Evolutionary conservation across 306 rosid genomes (phyloP), one percentile per base, ranked within the genome.

Genomic region (Fragaria vesca): DNA sequence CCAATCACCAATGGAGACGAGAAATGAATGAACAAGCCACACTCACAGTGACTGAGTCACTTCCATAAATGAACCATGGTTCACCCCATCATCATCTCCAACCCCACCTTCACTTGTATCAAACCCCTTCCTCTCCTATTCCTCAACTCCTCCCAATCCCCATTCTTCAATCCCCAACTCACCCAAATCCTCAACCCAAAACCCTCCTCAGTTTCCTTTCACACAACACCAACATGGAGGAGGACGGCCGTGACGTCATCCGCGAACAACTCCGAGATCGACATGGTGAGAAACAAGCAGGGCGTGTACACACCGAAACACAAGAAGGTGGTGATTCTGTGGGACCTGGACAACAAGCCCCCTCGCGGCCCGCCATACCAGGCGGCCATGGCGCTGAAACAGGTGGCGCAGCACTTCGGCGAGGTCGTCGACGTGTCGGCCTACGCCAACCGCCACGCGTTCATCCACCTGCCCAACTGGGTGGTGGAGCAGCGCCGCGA

Each of bases 321-420:
- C 74, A 74, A 85, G 65, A 95, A 91, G 26, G 97, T 91, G 0
- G 92, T 92, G 2, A 83, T 92, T 51, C 84, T 95, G 0, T 95
- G 97, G 98, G 98, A 95, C 91, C 92, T 92, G 28, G 98, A 92
- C 79, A 95, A 95, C 88, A 92, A 95, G 26, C 97, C 98, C 40
- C 98, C 97, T 0, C 90, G 96, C 6, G 97, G 97, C 1, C 90
- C 95, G 0, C 97, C 98, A 0, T 95, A 88, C 85, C 73, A 82
- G 79, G 97, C 97, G 47, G 97, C 96, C 55, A 76, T 88, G 81
- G 87, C 95, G 0, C 89, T 94, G 34, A 90, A 80, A 71, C 80
- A 66, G 80, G 66, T 88, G 1, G 96, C 89, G 6, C 58, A 83
- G 7, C 86, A 79, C 42, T 89, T 92, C 76, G 97, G 96, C 55